Evolutionary conservation across 495 filamentous ascomycete genomes (phyloP), one percentile per base, ranked within the genome.

Genomic region (Cercophora samala): DNA sequence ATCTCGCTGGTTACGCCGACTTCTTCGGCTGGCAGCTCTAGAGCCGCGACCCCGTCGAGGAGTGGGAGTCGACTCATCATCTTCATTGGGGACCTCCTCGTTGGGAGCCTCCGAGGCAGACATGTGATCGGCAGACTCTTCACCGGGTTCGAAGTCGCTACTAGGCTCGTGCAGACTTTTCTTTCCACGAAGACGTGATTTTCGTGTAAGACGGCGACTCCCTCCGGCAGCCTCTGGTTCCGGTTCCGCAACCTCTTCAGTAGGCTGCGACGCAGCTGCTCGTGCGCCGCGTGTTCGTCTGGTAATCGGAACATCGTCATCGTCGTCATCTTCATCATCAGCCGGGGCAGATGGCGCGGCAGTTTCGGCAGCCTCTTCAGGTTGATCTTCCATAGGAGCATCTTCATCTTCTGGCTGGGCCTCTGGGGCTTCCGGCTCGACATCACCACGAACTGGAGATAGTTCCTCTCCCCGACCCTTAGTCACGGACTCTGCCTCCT

Each of bases 81-180:
- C 80, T 21, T 73, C 76, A 19, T 70, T 73, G 23, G 64, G 75
- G n/a, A 59, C 70, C 0, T 53, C 71, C 42, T 75, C 78, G 46
- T 73, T 52, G 1, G 70, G 62, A 24, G 72, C 73, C 46, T 85
- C 84, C 17, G 78, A 80, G 9, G 58, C 84, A 0, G 80, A 82
- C 11, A 69, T 66, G 19, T 81, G 78, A 4, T 86, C 86, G 53
- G 79, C 85, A 0, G 80, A 84, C 37, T 88, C 89, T 60, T 88
- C 87, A 8, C 84, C 85, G 8, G 92, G 92, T 71, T 97, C 92
- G 72, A 96, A 97, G 69, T 97, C 93, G 74, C 91, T 95, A 70
- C 89, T 92, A 18, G 90, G 90, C 66, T 93, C 88, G 53, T 82
- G 75, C 5, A 76, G 67, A 25, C 83, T 85, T 61, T 84, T 85